Evolutionary conservation across 2,329 filamentous ascomycete genomes (phyloP).

Genomic region (Aureobasidium sp.): DNA sequence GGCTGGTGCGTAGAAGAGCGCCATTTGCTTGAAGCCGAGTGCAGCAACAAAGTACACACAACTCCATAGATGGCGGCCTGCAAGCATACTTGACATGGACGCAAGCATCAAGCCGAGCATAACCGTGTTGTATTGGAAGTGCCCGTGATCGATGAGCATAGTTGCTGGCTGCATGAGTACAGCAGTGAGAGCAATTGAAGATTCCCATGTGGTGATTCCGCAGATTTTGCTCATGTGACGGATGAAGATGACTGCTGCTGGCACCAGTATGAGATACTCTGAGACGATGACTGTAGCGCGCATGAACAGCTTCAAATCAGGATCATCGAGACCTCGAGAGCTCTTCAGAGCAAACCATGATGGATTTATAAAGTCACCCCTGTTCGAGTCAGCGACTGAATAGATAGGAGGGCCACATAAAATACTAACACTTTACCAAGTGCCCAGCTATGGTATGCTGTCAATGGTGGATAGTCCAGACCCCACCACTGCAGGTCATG

Average conservation of each 20-base stretch:
- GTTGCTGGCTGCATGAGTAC: conserved; percentile 86
- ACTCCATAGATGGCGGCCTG: conserved; percentile 76
- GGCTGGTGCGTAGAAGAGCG: conserved; percentile 87
- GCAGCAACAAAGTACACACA: conserved; percentile 89
- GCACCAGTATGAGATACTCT: conserved; percentile 83
- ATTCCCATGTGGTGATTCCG: conserved; percentile 71
- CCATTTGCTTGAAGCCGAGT: conserved; percentile 99
- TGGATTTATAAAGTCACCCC: conserved; percentile 66
- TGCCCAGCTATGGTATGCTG: conserved; percentile 97
- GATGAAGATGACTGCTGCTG: conserved; percentile 76
- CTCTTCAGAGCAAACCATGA: conserved; percentile 79
- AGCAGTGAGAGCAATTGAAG: conserved; percentile 75
- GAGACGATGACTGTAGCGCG: conserved; percentile 82
- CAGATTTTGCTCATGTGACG: conserved; percentile 69
- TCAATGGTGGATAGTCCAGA: conserved; percentile 92
- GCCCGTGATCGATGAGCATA: conserved; percentile 89
- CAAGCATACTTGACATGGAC: conserved; percentile 79
- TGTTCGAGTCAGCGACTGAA: conserved; percentile 24
- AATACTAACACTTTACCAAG: conserved; percentile 62
- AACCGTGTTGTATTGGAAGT: conserved; percentile 97
- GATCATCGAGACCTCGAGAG: conserved; percentile 74
- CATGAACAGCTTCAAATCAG: conserved; percentile 87
- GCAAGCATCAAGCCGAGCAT: conserved; percentile 90
- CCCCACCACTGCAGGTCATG: conserved; percentile 97
- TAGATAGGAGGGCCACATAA: background rate